Conservation (phyloP, 768 basidiomycete species). For the Trametes elegans region DNA sequence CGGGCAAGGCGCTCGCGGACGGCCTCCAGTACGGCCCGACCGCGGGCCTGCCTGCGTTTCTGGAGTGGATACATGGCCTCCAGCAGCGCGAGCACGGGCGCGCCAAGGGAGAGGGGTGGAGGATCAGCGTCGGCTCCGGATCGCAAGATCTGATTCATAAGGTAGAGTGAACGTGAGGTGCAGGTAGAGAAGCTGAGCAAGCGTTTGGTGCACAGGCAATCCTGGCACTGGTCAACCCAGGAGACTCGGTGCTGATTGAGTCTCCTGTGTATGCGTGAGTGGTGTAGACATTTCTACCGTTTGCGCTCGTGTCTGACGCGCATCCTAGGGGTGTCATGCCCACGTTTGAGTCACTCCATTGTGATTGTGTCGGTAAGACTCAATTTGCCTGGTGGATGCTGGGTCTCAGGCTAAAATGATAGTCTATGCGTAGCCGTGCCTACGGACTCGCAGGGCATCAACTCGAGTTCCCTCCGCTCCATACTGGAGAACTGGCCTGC, state of each 20-base stretch:
- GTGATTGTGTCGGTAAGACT: conserved; percentile 55
- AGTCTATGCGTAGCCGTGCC: conserved; percentile 56
- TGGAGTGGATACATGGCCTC: conserved; percentile 69
- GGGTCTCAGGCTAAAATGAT: no score
- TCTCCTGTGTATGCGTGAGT: conserved; percentile 76
- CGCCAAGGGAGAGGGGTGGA: conserved; percentile 62
- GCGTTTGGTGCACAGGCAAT: conserved; percentile 54
- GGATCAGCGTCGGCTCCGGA: conserved; percentile 74
- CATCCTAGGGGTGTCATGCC: conserved; percentile 64
- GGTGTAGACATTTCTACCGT: conserved; percentile 9
- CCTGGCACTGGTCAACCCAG: conserved; percentile 70
- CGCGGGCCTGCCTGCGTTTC: conserved; percentile 59
- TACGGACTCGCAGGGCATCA: conserved; percentile 74
- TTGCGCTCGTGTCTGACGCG: not conserved
- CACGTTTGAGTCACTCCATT: conserved; percentile 53
- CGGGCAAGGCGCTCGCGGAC: conserved; percentile 43
- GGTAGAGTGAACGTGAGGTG: conserved; percentile 36
- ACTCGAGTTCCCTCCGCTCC: conserved; percentile 55
- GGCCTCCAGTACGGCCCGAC: conserved; percentile 81
- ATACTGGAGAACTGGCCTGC: conserved; percentile 77
- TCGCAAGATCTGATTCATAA: conserved; percentile 92
- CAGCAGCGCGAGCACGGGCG: conserved; percentile 73
- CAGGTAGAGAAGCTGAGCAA: not conserved
- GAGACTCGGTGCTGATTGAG: conserved; percentile 83
- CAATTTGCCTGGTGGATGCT: no score